phyloP scores from a whole-genome alignment of 495 filamentous ascomycete species.

The Hypoxylon perforatum region DNA sequence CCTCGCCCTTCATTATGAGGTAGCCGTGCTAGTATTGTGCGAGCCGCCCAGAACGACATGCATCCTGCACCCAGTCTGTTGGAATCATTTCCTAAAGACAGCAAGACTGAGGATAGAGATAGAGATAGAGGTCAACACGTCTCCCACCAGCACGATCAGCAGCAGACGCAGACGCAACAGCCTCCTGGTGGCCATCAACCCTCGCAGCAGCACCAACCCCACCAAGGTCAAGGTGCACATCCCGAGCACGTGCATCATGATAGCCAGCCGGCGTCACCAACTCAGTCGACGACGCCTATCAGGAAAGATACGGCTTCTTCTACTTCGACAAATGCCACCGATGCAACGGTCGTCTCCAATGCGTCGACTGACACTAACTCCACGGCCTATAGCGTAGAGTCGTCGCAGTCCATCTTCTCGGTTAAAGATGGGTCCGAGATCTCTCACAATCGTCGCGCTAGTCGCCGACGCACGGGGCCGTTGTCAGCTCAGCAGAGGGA shows the following conservation, averaged over 20 bases:
- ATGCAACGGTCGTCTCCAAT: constrained; percentile 49
- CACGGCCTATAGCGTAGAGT: constrained; percentile 57
- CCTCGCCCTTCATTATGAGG: constrained; percentile 49
- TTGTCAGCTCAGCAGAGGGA: constrained; percentile 58
- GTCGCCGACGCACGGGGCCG: constrained; percentile 59
- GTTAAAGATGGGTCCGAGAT: constrained; percentile 60
- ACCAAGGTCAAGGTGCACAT: constrained; percentile 42
- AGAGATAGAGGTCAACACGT: constrained; percentile 43
- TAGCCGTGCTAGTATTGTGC: constrained; percentile 44
- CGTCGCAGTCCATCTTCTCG: constrained; percentile 60
- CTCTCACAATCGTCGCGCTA: constrained; percentile 55
- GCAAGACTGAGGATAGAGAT: constrained; percentile 50
- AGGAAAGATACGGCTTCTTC: constrained; percentile 62
- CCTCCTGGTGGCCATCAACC: constrained; percentile 38
- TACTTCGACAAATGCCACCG: constrained; percentile 56
- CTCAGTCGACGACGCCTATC: constrained; percentile 52
- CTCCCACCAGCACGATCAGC: constrained; percentile 46
- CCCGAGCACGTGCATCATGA: constrained; percentile 47
- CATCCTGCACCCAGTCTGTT: constrained; percentile 57
- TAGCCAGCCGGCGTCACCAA: constrained; percentile 47
- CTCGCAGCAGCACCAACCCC: constrained; percentile 41
- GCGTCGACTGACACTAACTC: constrained; percentile 53
- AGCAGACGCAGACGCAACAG: constrained; percentile 43
- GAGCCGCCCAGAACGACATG: constrained; percentile 50
- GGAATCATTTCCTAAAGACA: constrained; percentile 57